A percentile compares a stretch with the other conserved stretches of the same genome.
Conservation (phyloP, 805 yeast genomes). For the Maudiozyma bulderi region DNA sequence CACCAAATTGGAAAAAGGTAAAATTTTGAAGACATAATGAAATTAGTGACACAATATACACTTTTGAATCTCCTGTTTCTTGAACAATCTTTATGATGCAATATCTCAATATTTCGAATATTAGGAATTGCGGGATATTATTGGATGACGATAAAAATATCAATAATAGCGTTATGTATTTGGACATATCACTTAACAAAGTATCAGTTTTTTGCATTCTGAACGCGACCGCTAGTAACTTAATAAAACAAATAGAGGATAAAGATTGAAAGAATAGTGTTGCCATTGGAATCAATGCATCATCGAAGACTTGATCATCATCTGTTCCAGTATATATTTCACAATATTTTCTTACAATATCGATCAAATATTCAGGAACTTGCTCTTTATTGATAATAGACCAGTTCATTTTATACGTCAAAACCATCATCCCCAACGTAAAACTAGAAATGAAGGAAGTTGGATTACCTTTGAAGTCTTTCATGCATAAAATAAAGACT, state of each 20-base stretch:
- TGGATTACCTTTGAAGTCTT: not conserved
- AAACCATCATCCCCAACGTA: conserved; percentile 36
- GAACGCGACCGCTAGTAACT: conserved; percentile 20
- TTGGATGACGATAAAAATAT: conserved; percentile 42
- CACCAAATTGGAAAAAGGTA: conserved; percentile 79
- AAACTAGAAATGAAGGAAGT: conserved; percentile 40
- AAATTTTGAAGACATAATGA: conserved; percentile 56
- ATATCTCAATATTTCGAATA: conserved; percentile 25
- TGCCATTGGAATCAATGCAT: conserved; percentile 29
- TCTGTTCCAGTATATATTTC: conserved; percentile 2
- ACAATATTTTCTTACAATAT: conserved; percentile 12
- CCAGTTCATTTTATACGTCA: conserved; percentile 47
- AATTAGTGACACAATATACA: conserved; percentile 7
- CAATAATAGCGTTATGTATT: conserved; percentile 32
- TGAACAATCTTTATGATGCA: conserved; percentile 6
- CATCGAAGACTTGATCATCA: conserved; percentile 25
- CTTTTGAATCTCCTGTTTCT: conserved; percentile 5
- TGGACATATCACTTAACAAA: conserved; percentile 9
- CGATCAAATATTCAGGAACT: conserved; percentile 34
- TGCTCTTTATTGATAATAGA: conserved; percentile 44
- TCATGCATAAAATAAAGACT: conserved; percentile 16
- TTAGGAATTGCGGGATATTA: conserved; percentile 40
- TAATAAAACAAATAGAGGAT: conserved; percentile 24
- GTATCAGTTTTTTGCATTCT: conserved; percentile 2
- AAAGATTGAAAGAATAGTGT: conserved; percentile 29